Conservation (phyloP, 1,139 yeast species). For the Taphrina pruni region DNA sequence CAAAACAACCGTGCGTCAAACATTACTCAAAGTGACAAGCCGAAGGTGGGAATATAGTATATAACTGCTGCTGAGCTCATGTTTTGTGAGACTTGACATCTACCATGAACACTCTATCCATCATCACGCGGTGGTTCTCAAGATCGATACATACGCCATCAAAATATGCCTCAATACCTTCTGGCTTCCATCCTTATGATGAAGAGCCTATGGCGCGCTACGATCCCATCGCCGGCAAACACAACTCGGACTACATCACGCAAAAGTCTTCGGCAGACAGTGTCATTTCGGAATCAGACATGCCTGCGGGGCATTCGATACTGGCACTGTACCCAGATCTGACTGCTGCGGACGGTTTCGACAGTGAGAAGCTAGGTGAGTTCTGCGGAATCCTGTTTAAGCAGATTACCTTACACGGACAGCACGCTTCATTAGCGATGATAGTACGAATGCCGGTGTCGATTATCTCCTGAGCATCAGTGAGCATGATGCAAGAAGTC, state of each 20-base stretch:
- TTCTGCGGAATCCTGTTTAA: neutral
- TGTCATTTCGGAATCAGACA: neutral
- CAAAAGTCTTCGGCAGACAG: neutral
- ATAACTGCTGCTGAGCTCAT: too few relatives aligned
- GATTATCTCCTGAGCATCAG: slow-evolving; percentile 10
- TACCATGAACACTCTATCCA: neutral
- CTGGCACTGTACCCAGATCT: slow-evolving; percentile 25
- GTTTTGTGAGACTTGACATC: too few relatives aligned
- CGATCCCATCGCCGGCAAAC: neutral
- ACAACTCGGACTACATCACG: neutral
- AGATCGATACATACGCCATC: neutral
- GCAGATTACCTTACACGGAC: neutral
- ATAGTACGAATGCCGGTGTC: slow-evolving; percentile 5
- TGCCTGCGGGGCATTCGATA: slow-evolving; percentile 12
- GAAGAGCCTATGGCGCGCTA: slow-evolving; percentile 7
- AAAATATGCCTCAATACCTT: slow-evolving; percentile 2
- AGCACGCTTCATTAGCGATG: slow-evolving; percentile 17
- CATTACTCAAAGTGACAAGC: too few relatives aligned
- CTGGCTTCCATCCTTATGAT: slow-evolving; percentile 4
- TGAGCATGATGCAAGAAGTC: neutral
- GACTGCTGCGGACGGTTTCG: slow-evolving; percentile 4
- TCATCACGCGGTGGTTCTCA: neutral
- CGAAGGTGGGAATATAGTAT: too few relatives aligned
- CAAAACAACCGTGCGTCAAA: too few relatives aligned
- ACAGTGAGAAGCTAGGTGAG: slow-evolving; percentile 7